Conservation (phyloP, 805 yeast species). For the Priceomyces medius region DNA sequence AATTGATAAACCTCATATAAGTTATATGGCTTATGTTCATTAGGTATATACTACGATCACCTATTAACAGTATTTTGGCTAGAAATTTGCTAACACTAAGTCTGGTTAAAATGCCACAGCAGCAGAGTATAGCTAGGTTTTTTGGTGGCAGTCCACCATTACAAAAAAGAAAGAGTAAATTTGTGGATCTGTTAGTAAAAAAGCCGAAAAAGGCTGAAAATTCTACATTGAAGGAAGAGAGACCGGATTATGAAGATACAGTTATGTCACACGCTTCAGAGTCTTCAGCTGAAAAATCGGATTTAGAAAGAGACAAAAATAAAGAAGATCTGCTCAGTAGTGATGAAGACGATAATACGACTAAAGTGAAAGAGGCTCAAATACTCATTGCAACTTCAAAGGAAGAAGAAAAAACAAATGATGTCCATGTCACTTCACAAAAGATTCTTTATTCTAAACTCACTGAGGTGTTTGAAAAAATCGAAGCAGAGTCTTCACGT, state of each 20-base stretch:
- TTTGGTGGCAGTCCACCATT: conserved; percentile 14
- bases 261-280: not conserved
- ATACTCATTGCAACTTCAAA: conserved; percentile 13
- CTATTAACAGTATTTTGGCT: not conserved
- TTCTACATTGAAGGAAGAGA: not conserved
- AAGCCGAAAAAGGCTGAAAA: not conserved
- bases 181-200: not conserved
- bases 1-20: not conserved
- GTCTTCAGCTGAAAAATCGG: not conserved
- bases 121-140: conserved; percentile 35
- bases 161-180: conserved; percentile 1
- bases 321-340: not conserved
- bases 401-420: conserved; percentile 10
- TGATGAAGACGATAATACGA: conserved; percentile 4
- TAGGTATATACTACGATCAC: not conserved
- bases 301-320: not conserved
- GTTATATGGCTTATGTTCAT: not conserved
- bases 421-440: conserved; percentile 9
- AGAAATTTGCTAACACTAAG: not conserved
- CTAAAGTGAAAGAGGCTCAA: conserved; percentile 13
- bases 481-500: conserved; percentile 80
- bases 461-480: conserved; percentile 66
- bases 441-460: conserved; percentile 40
- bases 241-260: not conserved
- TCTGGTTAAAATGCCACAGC: conserved; percentile 25